A percentile compares a stretch with the other conserved stretches of the same genome.
Conservation (phyloP, 768 basidiomycete species). For the Cystofilobasidium capitatum region DNA sequence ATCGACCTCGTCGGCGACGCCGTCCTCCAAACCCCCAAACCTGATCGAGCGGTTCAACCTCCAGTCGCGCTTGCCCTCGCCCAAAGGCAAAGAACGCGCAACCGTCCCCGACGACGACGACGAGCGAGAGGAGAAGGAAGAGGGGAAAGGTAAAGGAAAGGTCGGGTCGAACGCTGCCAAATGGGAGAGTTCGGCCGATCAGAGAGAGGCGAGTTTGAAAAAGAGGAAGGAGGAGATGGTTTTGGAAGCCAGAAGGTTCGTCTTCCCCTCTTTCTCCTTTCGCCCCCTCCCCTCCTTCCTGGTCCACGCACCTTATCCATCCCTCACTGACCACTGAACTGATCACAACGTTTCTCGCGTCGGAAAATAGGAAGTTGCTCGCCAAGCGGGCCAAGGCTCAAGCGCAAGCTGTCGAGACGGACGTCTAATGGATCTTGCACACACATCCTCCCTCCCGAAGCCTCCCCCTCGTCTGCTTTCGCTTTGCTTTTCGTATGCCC, state of each 20-base stretch:
- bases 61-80: conserved; percentile 1
- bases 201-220: conserved; percentile 2
- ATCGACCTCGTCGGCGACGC: not conserved
- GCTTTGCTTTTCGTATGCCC: too few species aligned
- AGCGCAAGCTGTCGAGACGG: too few species aligned
- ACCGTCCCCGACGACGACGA: not conserved
- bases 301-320: too few species aligned
- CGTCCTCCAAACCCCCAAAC: not conserved
- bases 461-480: too few species aligned
- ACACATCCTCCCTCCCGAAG: too few species aligned
- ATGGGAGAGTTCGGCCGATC: too few species aligned
- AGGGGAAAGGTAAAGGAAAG: not conserved
- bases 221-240: not conserved
- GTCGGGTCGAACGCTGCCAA: not conserved
- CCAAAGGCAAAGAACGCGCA: conserved; percentile 25
- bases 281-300: not conserved
- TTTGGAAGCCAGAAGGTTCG: not conserved
- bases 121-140: not conserved
- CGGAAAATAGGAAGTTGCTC: not conserved
- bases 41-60: conserved; percentile 24
- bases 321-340: not conserved
- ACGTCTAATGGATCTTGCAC: too few species aligned
- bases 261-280: not conserved
- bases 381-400: conserved; percentile 1
- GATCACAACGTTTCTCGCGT: not conserved